Conservation (phyloP, 225 moss, liverwort and hornwort species). For the Bryoerythrophyllum caledonicum region DNA sequence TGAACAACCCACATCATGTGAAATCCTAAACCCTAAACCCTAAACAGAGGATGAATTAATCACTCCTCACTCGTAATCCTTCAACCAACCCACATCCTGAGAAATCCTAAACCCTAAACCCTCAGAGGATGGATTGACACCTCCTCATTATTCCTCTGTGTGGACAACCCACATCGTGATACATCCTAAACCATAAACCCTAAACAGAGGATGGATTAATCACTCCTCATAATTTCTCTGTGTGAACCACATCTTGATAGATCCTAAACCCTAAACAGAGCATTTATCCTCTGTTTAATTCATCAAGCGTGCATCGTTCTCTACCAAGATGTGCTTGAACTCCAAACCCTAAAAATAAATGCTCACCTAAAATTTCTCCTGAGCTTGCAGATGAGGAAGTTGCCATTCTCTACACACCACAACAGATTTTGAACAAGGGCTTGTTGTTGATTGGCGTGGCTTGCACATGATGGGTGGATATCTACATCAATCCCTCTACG, state of each 20-base stretch:
- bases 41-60: too few species aligned
- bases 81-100: background rate
- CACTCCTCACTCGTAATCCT: background rate
- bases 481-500: too few species aligned
- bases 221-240: background rate
- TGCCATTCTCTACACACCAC: background rate
- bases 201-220: too few species aligned
- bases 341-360: too few species aligned
- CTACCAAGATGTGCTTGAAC: background rate
- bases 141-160: slow-evolving; percentile 4
- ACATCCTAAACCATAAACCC: too few species aligned
- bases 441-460: background rate
- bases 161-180: background rate
- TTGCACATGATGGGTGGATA: background rate
- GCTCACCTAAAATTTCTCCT: too few species aligned
- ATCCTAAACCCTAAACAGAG: too few species aligned
- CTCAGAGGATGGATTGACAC: too few species aligned
- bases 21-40: too few species aligned
- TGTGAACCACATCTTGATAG: background rate
- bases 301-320: background rate
- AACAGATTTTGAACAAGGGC: background rate
- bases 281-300: too few species aligned
- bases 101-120: too few species aligned
- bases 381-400: too few species aligned
- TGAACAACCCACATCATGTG: background rate